Conservation (phyloP, 306 rosid genomes). For the Gastrolobium villosum region DNA sequence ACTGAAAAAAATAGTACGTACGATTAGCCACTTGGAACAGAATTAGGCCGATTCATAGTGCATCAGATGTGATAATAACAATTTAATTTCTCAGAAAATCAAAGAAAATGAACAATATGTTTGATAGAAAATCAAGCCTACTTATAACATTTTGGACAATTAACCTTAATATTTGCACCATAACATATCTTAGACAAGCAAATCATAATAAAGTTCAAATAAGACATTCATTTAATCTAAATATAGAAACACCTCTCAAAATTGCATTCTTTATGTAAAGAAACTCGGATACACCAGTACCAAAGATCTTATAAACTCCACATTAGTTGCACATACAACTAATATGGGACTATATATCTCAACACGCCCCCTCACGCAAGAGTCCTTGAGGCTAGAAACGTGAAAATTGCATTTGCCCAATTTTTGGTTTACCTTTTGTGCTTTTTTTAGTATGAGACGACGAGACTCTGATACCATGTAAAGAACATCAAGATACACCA, state of each 20-base stretch:
- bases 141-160: not conserved
- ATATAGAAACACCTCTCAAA: not conserved
- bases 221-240: not conserved
- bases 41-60: not conserved
- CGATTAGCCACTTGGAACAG: conserved; percentile 24
- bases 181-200: not conserved
- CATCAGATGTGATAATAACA: conserved; percentile 4
- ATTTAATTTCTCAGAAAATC: not conserved
- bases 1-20: not conserved
- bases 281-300: too few relatives aligned
- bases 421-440: too few relatives aligned
- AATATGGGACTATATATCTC: too few relatives aligned
- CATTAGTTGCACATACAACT: too few relatives aligned
- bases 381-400: too few relatives aligned
- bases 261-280: not conserved
- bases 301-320: too few relatives aligned
- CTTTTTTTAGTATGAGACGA: too few relatives aligned
- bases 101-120: not conserved
- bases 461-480: too few relatives aligned
- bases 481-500: too few relatives aligned
- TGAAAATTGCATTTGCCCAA: too few relatives aligned
- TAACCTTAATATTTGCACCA: not conserved
- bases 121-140: not conserved
- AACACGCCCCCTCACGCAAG: too few relatives aligned
- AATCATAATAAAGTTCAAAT: not conserved